Percentiles rank a stretch among this genome's conserved stretches.
phyloP scores from a whole-genome alignment of 2,329 filamentous ascomycete genomes.

The Aspergillus fijiensis region DNA sequence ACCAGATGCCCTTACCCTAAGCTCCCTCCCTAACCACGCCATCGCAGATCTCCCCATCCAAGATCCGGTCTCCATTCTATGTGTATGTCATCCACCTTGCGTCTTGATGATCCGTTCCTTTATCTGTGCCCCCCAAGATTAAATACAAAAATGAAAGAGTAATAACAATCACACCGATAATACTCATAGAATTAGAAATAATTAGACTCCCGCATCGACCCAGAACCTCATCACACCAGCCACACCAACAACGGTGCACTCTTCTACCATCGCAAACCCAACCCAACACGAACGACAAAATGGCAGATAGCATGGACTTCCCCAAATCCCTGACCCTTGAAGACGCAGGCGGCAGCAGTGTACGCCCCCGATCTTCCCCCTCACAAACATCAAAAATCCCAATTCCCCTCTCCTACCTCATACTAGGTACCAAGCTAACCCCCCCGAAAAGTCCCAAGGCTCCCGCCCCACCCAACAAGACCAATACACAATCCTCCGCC shows the following conservation, averaged over 20 bases:
- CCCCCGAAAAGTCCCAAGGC: conserved; percentile 1
- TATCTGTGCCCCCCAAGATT: too few relatives aligned
- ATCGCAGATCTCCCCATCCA: too few relatives aligned
- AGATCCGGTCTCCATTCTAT: too few relatives aligned
- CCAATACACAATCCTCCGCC: background rate
- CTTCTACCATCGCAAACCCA: background rate
- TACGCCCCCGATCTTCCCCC: background rate
- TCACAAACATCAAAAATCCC: background rate
- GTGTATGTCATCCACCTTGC: too few relatives aligned
- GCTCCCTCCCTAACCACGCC: background rate
- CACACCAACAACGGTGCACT: background rate
- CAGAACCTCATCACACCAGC: too few relatives aligned
- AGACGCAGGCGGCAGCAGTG: background rate
- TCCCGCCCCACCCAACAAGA: conserved; percentile 13
- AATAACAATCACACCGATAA: too few relatives aligned
- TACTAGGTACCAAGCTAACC: background rate
- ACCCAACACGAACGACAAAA: background rate
- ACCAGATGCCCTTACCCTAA: background rate
- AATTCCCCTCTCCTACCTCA: background rate
- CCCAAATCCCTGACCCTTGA: background rate
- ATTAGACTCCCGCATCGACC: too few relatives aligned
- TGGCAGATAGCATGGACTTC: background rate
- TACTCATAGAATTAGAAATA: too few relatives aligned
- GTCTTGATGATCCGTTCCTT: too few relatives aligned
- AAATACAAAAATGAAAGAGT: too few relatives aligned